Base-by-base conservation (phyloP, 2,329 filamentous ascomycete genomes). In the Cercospora sojina region DNA sequence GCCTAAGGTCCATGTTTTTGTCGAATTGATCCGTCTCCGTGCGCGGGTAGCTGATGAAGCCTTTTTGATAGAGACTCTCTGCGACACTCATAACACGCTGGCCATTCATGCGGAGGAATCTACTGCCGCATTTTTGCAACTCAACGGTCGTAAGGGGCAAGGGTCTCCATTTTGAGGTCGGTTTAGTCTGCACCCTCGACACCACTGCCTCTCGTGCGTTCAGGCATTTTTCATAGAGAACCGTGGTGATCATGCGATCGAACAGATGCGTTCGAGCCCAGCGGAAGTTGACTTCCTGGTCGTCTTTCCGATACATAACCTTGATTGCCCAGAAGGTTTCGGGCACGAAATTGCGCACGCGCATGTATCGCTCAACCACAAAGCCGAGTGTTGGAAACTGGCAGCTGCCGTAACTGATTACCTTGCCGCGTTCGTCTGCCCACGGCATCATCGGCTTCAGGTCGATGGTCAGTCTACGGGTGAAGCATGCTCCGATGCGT, bases 1-100 rank as follows among this genome's bases (percentile, higher is more conserved):
- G 86, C 69, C 86, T 87, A 20, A 99, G 84, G 76, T 98, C 90
- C 82, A 98, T 97, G 4, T 86, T 94, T 73, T 87, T 88, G 74
- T 97, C 93, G 75, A 98, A 99, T 32, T 94, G 91, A 78, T 99
- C 95, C 0, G 95, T 99, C 79, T 99, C 95, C 0, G 95, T 99
- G 79, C 95, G 89, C 1, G 95, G 95, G 79, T 99, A 99, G 78
- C 93, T 97, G 79, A 99, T 97, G 80, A 93, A 98, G 0, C 95
- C 95, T 78, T 91, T 93, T 57, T 93, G 93, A 81, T 99, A 99
- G 2, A 99, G 86, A 5, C 83, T 83, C 78, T 99, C 95, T 4
- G 95, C 95, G 25, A 86, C 84, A 58, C 85, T 90, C 93, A 99
- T 97, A 53, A 96, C 92, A 67, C 90, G 86, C 73, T 96, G 91